Evolutionary conservation across 2,329 filamentous ascomycete species (phyloP), one percentile per base, ranked within the genome.

Genomic region (Colletotrichum lentis): DNA sequence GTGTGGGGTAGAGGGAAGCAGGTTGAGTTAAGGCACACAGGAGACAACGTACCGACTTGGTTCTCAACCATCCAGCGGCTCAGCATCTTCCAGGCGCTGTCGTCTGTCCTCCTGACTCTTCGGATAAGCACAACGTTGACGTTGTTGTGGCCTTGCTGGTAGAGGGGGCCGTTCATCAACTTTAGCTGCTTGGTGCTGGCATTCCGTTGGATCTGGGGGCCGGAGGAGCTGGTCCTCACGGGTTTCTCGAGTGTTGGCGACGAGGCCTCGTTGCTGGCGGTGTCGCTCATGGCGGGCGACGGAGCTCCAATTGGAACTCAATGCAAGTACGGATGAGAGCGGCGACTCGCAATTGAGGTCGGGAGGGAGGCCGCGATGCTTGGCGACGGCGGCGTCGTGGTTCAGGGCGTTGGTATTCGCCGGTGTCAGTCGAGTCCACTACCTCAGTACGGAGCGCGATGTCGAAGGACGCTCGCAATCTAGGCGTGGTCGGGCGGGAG

Each of bases 41-140:
- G 37, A 62, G 44, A 80, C 64, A 27, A 69, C 88, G 68, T 88
- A 94, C 92, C 91, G 74, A 93, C 90, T 78, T 95, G 92, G 78
- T 95, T 92, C 75, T 91, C 84, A 72, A 93, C 88, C 76, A 94
- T 86, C 88, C 90, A 92, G 75, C 85, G 83, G 69, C 87, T 85
- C 53, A 91, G 78, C 69, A 85, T 84, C 74, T 85, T 88, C 73
- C 86, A 80, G 47, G 88, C 82, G 63, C 88, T 84, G 72, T 90
- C 86, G 59, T 88, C 86, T 77, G 88, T 89, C 75, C 83, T 82
- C 80, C 86, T 90, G 70, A 85, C 79, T 71, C 86, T 85, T 72
- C 85, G 82, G 54, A 87, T 82, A 31, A 87, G 80, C 55, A 87
- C 82, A 54, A 83, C 82, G 67, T 84, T 86, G 75, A 81, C 82